phyloP scores from a whole-genome alignment of 106 monocot species.

The Posidonia australis region DNA sequence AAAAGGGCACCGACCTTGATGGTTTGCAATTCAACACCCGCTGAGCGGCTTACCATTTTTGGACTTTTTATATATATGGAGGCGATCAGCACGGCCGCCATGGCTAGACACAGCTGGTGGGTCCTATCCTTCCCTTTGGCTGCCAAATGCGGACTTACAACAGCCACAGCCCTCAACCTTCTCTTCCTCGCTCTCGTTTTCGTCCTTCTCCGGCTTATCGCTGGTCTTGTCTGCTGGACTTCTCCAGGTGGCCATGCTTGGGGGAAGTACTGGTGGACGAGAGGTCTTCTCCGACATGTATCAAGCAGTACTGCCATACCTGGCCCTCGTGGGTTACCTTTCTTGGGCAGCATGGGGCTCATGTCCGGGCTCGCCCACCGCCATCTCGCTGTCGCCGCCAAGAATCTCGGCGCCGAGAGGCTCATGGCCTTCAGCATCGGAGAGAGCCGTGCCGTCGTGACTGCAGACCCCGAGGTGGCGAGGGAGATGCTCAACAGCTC shows the following conservation, averaged over 20 bases:
- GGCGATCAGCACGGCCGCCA: background rate
- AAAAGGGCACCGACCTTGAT: no score
- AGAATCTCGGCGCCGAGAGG: conserved; percentile 11
- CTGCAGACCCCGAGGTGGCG: conserved; percentile 37
- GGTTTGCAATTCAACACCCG: no score
- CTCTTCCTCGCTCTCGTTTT: background rate
- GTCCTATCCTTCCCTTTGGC: background rate
- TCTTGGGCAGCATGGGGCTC: conserved; percentile 54
- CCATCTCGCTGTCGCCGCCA: conserved; percentile 23
- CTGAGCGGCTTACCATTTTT: no score
- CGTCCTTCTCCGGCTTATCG: background rate
- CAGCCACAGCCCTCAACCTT: background rate
- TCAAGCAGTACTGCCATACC: conserved; percentile 11
- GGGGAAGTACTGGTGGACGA: conserved; percentile 1
- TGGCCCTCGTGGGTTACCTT: conserved; percentile 42
- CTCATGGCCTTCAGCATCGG: conserved; percentile 61
- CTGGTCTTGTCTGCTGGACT: background rate
- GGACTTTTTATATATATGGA: no score
- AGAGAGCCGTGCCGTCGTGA: conserved; percentile 31
- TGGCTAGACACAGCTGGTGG: conserved; percentile 2
- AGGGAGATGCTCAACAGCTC: conserved; percentile 40
- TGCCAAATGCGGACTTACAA: background rate
- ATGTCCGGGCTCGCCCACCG: conserved; percentile 56
- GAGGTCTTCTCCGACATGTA: no score
- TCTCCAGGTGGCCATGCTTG: conserved; percentile 3